Conservation (phyloP, 1,139 yeast genomes). For the Debaryomycetaceae sp. region DNA sequence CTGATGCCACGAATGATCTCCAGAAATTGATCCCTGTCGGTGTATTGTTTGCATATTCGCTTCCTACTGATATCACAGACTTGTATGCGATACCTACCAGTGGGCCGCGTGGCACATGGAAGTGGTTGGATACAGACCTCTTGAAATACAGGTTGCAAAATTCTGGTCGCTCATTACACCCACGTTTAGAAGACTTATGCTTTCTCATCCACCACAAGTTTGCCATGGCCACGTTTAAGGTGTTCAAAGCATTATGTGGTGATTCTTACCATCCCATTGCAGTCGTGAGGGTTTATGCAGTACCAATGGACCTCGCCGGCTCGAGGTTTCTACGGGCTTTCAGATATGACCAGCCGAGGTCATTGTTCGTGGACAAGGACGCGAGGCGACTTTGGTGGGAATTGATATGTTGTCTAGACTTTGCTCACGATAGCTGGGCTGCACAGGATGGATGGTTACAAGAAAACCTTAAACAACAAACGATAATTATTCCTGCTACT, state of each 20-base stretch:
- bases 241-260: conserved; percentile 10
- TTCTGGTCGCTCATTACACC: conserved; percentile 11
- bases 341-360: conserved; percentile 20
- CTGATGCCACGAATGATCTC: conserved; percentile 38
- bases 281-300: conserved; percentile 43
- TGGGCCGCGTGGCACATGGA: conserved; percentile 44
- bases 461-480: not conserved
- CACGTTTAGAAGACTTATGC: conserved; percentile 29
- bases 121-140: conserved; percentile 44
- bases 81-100: conserved; percentile 14
- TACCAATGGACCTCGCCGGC: conserved; percentile 45
- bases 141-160: conserved; percentile 13
- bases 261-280: conserved; percentile 16
- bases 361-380: conserved; percentile 19
- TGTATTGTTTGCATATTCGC: conserved; percentile 33
- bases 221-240: conserved; percentile 42
- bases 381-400: conserved; percentile 27
- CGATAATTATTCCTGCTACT: conserved; percentile 4
- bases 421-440: conserved; percentile 19
- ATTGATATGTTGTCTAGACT: conserved; percentile 36
- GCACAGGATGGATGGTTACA: conserved; percentile 1
- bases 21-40: conserved; percentile 44
- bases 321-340: conserved; percentile 26
- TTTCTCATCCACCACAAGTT: conserved; percentile 37
- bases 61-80: conserved; percentile 29